Evolutionary conservation across 1,284 basidiomycete genomes (phyloP).

Genomic region (Ustilago shanxiensis): DNA sequence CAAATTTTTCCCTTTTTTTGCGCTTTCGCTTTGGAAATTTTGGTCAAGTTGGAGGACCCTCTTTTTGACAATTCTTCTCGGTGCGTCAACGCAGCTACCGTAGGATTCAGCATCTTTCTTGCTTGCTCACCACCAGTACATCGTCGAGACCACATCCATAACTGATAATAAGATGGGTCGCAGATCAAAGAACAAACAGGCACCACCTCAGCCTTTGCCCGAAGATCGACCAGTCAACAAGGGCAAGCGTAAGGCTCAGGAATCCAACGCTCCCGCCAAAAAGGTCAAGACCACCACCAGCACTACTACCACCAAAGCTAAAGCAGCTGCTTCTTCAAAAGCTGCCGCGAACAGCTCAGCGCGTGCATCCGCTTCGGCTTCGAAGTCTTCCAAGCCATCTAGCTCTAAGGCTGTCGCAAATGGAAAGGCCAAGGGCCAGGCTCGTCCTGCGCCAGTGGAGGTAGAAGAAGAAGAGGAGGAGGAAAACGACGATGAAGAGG

Average conservation of each 20-base stretch:
- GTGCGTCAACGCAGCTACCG: too few relatives aligned
- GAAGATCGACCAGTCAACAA: slow-evolving; percentile 72
- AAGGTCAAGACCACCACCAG: slow-evolving; percentile 42
- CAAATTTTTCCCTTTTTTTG: slow-evolving; percentile 21
- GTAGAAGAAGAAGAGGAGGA: slow-evolving; percentile 71
- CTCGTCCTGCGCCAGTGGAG: slow-evolving; percentile 16
- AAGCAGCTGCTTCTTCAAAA: slow-evolving; percentile 21
- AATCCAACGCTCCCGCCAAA: slow-evolving; percentile 55
- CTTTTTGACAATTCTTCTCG: slow-evolving; percentile 7
- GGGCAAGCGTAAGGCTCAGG: slow-evolving; percentile 70
- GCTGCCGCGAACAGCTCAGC: slow-evolving; percentile 49
- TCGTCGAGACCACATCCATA: slow-evolving; percentile 1
- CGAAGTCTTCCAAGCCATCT: slow-evolving; percentile 62
- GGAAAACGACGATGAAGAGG: slow-evolving; percentile 63
- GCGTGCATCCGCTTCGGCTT: slow-evolving; percentile 69
- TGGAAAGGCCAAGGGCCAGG: slow-evolving; percentile 38
- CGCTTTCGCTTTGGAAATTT: slow-evolving; percentile 4
- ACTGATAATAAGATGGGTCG: slow-evolving; percentile 78
- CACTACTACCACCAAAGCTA: slow-evolving; percentile 10
- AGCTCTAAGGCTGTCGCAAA: slow-evolving; percentile 17
- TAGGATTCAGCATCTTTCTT: not conserved
- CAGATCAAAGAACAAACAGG: slow-evolving; percentile 90
- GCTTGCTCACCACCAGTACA: slow-evolving; percentile 8
- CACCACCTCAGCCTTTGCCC: slow-evolving; percentile 77
- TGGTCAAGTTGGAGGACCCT: slow-evolving; percentile 1